These are phyloP conservation scores for Pachysandra terminalis DNA, from an alignment of 164 flowering plant species.

Conservation along the genomic window DNA sequence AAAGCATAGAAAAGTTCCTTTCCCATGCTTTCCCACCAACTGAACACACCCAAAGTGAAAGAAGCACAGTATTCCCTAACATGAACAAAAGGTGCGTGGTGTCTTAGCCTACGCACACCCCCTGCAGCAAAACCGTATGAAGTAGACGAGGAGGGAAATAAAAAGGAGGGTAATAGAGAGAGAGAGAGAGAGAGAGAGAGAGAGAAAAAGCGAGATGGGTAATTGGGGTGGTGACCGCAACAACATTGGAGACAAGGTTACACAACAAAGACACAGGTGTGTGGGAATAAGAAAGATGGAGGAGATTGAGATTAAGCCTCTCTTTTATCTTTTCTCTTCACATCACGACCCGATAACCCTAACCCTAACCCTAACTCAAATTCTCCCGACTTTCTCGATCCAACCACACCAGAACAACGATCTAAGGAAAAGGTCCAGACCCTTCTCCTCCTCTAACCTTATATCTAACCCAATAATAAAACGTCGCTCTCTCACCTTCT, in stretches of 20 bases:
- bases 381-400: constrained; percentile 5
- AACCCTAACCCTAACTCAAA: not conserved
- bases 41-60: too few species aligned
- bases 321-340: not conserved
- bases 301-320: constrained; percentile 13
- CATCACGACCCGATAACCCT: not conserved
- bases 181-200: not conserved
- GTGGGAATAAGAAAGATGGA: constrained; percentile 9
- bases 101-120: constrained; percentile 1
- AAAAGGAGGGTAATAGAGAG: not conserved
- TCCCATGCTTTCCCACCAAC: too few species aligned
- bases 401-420: not conserved
- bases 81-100: not conserved
- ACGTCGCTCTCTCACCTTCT: not conserved
- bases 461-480: not conserved
- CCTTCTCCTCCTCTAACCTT: not conserved
- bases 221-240: not conserved
- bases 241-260: constrained; percentile 5
- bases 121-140: constrained; percentile 6
- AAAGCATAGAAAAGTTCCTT: too few species aligned
- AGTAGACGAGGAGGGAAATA: not conserved
- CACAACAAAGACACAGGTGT: constrained; percentile 6
- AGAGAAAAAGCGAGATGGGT: not conserved
- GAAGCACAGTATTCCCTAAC: not conserved
- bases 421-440: not conserved